Evolutionary conservation across 768 basidiomycete species (phyloP), one percentile per base, ranked within the genome.

Genomic region (Kwoniella sp.): DNA sequence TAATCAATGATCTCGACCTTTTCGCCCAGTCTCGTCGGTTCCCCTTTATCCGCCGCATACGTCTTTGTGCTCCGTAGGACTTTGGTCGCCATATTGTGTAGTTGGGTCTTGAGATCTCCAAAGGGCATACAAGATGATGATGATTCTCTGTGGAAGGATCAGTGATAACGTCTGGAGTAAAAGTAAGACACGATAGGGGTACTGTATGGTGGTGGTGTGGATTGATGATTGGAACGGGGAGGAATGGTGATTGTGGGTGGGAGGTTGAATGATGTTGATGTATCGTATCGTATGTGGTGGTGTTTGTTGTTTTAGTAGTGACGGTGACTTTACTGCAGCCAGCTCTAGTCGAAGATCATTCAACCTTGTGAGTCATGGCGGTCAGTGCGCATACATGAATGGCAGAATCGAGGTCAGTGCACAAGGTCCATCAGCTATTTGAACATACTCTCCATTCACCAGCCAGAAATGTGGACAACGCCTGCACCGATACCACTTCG

Each of bases 1-100:
- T 59, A 31, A 55, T 68, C 56, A 17, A 61, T 61, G 23, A 68
- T 50, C 30, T 70, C 63, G 13, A 68, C 55, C 31, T 55, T 61
- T 41, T 73, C 66, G 0, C 59, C 65, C 3, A 66, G 60, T 34
- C 63, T 54, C 52, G 57, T 64, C n/a, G 65, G 59, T 58, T 68
- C 61, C 12, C 63, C 69, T 13, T 51, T 53, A 17, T 61, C 54
- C 1, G 61, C 64, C 22, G 54, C 34, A 41, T 52, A 73, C 12
- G 69, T 69, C 48, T 68, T 62, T 13, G 28, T 34, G 12, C 65
- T 69, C 13, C 62, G 57, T 2, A 69, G 45, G 13, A 71, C 58
- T 25, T 66, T 66, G 26, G 72, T 69, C 12, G 69, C 65, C 72
- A 71, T 70, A 7, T 8, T 58, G 56, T 30, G 31, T 45, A 45